A percentile compares a stretch with the other conserved stretches of the same genome.
These are phyloP conservation scores for Lachancea nothofagi DNA, from an alignment of 805 yeast species.

Conservation along the genomic window DNA sequence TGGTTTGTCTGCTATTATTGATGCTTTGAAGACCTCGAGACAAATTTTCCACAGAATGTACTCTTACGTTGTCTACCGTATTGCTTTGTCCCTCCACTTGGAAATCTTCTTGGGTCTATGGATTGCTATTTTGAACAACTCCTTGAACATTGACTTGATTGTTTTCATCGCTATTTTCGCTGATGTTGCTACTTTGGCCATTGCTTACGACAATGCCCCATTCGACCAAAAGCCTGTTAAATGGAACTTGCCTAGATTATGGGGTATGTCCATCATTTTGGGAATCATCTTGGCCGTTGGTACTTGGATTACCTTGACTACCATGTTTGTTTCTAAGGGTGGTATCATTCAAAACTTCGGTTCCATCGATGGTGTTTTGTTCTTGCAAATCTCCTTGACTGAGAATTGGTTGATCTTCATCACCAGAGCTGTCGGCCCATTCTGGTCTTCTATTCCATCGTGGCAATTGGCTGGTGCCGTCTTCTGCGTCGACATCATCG, in stretches of 20 bases:
- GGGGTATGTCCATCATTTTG: slow-evolving; percentile 91
- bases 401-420: slow-evolving; percentile 97
- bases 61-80: slow-evolving; percentile 96
- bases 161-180: slow-evolving; percentile 97
- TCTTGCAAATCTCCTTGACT: slow-evolving; percentile 89
- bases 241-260: slow-evolving; percentile 94
- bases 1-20: slow-evolving; percentile 91
- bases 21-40: slow-evolving; percentile 90
- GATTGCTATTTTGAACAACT: slow-evolving; percentile 88
- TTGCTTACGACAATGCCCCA: slow-evolving; percentile 97
- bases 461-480: slow-evolving; percentile 97
- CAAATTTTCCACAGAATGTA: slow-evolving; percentile 99
- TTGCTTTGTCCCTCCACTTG: slow-evolving; percentile 90
- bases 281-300: slow-evolving; percentile 85
- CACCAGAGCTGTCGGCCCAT: slow-evolving; percentile 96
- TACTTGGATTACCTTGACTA: slow-evolving; percentile 91
- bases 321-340: slow-evolving; percentile 85
- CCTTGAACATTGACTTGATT: slow-evolving; percentile 83
- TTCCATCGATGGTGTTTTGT: slow-evolving; percentile 86
- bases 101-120: slow-evolving; percentile 93
- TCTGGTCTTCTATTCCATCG: slow-evolving; percentile 95
- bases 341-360: slow-evolving; percentile 97
- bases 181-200: slow-evolving; percentile 94
- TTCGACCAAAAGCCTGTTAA: slow-evolving; percentile 88
- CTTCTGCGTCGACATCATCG: slow-evolving; percentile 79